phyloP scores from a whole-genome alignment of 371 early-diverging fungal genomes.

The Zancudomyces culisetae region DNA sequence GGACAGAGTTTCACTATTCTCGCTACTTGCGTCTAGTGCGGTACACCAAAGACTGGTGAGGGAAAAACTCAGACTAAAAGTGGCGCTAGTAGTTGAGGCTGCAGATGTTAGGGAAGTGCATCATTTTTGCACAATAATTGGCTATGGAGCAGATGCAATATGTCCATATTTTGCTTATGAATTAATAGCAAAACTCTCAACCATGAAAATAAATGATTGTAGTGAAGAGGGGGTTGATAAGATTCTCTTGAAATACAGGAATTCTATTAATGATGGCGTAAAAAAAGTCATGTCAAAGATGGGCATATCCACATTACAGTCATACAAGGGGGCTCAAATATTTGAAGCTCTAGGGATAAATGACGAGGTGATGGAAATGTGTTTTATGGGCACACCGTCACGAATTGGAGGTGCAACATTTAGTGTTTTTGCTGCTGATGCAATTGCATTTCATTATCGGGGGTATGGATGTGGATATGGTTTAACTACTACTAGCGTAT shows the following conservation, averaged over 20 bases:
- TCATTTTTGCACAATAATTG: slow-evolving; percentile 87
- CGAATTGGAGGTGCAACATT: slow-evolving; percentile 84
- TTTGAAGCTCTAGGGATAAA: slow-evolving; percentile 92
- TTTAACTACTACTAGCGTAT: slow-evolving; percentile 26
- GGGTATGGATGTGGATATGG: slow-evolving; percentile 44
- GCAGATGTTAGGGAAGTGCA: slow-evolving; percentile 93
- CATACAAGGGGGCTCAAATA: slow-evolving; percentile 95
- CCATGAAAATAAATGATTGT: slow-evolving; percentile 36
- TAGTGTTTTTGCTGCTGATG: slow-evolving; percentile 72
- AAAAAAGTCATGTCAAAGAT: slow-evolving; percentile 97
- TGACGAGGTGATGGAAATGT: slow-evolving; percentile 63
- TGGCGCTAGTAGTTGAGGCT: slow-evolving; percentile 77
- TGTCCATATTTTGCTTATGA: slow-evolving; percentile 85
- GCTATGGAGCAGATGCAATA: slow-evolving; percentile 92
- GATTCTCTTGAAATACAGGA: slow-evolving; percentile 59
- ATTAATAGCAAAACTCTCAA: slow-evolving; percentile 66
- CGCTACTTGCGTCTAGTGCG: slow-evolving; percentile 78
- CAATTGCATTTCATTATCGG: slow-evolving; percentile 62
- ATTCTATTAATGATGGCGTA: slow-evolving; percentile 81
- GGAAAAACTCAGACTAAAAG: slow-evolving; percentile 66
- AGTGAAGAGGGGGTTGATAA: slow-evolving; percentile 25
- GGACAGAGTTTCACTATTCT: slow-evolving; percentile 65
- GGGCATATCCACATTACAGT: slow-evolving; percentile 94
- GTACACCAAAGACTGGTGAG: slow-evolving; percentile 86
- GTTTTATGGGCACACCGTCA: slow-evolving; percentile 87